Evolutionary conservation across 257 asterid genomes (phyloP).

Genomic region (Osmanthus fragrans): DNA sequence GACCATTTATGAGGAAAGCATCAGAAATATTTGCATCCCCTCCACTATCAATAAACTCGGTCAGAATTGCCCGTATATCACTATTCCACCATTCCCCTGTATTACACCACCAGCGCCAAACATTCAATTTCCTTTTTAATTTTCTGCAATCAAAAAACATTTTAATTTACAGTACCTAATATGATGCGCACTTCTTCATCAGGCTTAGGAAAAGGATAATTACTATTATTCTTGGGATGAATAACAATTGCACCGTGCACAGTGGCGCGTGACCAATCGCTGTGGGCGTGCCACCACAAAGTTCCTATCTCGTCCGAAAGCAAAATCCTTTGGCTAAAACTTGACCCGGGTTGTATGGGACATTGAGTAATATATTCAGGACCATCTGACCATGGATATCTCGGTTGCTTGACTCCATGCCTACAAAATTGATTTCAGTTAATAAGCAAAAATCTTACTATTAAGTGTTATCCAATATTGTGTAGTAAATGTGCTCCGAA

Average conservation of each 20-base stretch:
- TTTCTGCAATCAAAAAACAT: background rate
- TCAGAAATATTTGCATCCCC: slow-evolving; percentile 37
- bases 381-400: slow-evolving; percentile 64
- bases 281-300: slow-evolving; percentile 67
- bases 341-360: slow-evolving; percentile 41
- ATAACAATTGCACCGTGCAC: slow-evolving; percentile 47
- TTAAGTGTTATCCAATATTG: background rate
- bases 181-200: slow-evolving; percentile 40
- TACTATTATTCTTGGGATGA: slow-evolving; percentile 16
- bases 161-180: slow-evolving; percentile 30
- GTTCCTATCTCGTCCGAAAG: slow-evolving; percentile 50
- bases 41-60: slow-evolving; percentile 25
- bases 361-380: slow-evolving; percentile 49
- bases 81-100: slow-evolving; percentile 45
- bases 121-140: background rate
- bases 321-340: slow-evolving; percentile 34
- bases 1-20: slow-evolving; percentile 52
- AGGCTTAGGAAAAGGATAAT: slow-evolving; percentile 46
- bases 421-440: slow-evolving; percentile 13
- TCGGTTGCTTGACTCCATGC: slow-evolving; percentile 55
- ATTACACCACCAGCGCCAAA: background rate
- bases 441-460: background rate
- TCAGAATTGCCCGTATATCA: slow-evolving; percentile 27
- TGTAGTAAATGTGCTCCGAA: background rate
- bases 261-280: slow-evolving; percentile 52